phyloP scores from a whole-genome alignment of 2,329 filamentous ascomycete species.

The Trichocomaceae sp. region DNA sequence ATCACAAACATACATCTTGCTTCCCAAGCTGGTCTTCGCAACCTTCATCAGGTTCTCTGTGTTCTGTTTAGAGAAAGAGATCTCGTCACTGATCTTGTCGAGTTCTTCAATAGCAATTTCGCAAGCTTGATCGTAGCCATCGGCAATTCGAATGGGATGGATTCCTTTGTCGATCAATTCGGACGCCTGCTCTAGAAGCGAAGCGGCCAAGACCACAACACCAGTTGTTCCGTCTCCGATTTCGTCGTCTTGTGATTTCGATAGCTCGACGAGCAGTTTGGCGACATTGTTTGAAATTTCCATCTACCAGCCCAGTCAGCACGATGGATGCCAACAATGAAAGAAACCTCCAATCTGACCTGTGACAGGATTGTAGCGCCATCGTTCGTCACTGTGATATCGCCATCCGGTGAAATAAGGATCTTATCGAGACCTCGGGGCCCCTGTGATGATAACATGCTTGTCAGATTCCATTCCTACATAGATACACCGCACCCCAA shows the following conservation, averaged over 20 bases:
- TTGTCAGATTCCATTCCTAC: conserved; percentile 1
- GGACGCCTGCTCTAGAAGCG: conserved; percentile 89
- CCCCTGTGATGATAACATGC: conserved; percentile 44
- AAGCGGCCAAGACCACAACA: conserved; percentile 91
- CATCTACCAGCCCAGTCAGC: conserved; percentile 55
- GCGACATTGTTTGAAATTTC: conserved; percentile 98
- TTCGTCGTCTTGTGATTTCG: conserved; percentile 97
- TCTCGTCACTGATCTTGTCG: conserved; percentile 85
- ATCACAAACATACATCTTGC: conserved; percentile 64
- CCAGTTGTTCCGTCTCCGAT: conserved; percentile 98
- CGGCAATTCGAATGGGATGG: conserved; percentile 95
- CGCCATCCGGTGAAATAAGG: conserved; percentile 94
- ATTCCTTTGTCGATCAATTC: conserved; percentile 99
- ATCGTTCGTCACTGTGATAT: conserved; percentile 99
- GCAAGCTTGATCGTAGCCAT: conserved; percentile 95
- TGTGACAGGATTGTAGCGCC: conserved; percentile 91
- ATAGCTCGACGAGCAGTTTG: conserved; percentile 92
- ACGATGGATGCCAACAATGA: conserved; percentile 1
- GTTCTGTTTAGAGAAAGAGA: conserved; percentile 73
- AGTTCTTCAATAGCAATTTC: conserved; percentile 91
- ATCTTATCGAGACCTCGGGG: conserved; percentile 98
- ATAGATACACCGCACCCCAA: neutral
- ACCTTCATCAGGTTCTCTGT: conserved; percentile 88
- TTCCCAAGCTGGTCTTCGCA: conserved; percentile 89
- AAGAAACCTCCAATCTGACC: conserved; percentile 28